Base-by-base conservation (phyloP, 441 rosid genomes). In the Pelargonium cotyledonis region DNA sequence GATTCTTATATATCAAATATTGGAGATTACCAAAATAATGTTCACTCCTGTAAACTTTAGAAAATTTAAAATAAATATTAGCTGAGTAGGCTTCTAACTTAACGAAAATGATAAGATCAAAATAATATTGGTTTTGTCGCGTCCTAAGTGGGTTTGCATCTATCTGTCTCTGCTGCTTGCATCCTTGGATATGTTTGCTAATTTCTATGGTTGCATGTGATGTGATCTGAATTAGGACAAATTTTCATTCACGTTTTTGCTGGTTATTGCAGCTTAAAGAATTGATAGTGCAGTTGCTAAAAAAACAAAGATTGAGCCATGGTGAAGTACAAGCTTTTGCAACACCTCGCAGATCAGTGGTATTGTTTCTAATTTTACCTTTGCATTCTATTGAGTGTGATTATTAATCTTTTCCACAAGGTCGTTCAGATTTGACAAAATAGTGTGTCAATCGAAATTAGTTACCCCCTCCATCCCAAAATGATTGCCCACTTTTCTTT, bases 271-370 rank as follows among this genome's bases (percentile, higher is more conserved):
- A 95, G 99, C 96, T 95, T 78, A 85, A 90, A 84, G 86, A 85
- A 77, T 80, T 85, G 70, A 76, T 88, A 57, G 21, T 78, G 66
- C 87, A 85, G 65, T 82, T 95, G 73, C 85, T 91, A 63, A 80
- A 83, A 68, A 85, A 80, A 70, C 91, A 85, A 70, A 85, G 96
- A 79, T 73, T 95, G 80, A 68, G 76, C 75, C 95, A 88, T 71
- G 88, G 95, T 53, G 79, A 79, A 72, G 85, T 91, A 66, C 84
- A 86, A 78, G 89, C 88, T 57, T 89, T 82, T 84, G 96, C 90
- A 70, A 91, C 99, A 71, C 97, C 99, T 74, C 94, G 99, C 72
- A 85, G 97, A 82, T 79, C 91, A 78, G 96, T 95, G 97, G 99
- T 95, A 90, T 47, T 51, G 41, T 69, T 72, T 60, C 66, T 18